Conservation (phyloP, 805 yeast genomes). For the Spathaspora arborariae region DNA sequence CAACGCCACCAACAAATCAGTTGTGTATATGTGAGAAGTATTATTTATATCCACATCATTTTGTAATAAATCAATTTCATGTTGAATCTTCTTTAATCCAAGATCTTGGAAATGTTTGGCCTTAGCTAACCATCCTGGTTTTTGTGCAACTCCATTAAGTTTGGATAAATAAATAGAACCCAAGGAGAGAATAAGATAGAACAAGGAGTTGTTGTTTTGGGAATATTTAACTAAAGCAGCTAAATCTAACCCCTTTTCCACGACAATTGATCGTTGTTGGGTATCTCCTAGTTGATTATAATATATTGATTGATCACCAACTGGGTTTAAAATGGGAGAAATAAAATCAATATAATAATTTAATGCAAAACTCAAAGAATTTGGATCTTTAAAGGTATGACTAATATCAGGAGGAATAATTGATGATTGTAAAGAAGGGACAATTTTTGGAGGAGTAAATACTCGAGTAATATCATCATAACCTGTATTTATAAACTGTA, state of each 20-base stretch:
- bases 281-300: constrained; percentile 6
- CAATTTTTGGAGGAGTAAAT: neutral
- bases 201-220: constrained; percentile 17
- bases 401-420: constrained; percentile 21
- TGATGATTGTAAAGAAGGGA: constrained; percentile 15
- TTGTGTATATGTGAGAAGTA: constrained; percentile 5
- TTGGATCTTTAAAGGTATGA: constrained; percentile 7
- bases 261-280: constrained; percentile 9
- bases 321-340: constrained; percentile 27
- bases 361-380: constrained; percentile 18
- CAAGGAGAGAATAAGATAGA: constrained; percentile 21
- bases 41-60: neutral
- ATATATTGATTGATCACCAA: constrained; percentile 12
- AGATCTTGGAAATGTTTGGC: constrained; percentile 14
- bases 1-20: constrained; percentile 17
- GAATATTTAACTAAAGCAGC: constrained; percentile 21
- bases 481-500: constrained; percentile 17
- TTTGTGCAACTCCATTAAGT: constrained; percentile 7
- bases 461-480: constrained; percentile 12
- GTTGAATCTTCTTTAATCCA: constrained; percentile 14
- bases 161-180: constrained; percentile 23
- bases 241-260: constrained; percentile 23
- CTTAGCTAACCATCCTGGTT: constrained; percentile 16
- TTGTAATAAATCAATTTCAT: constrained; percentile 6
- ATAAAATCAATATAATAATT: constrained; percentile 22